Evolutionary conservation across 2,329 filamentous ascomycete genomes (phyloP).

Genomic region (Fusarium protoensiforme): DNA sequence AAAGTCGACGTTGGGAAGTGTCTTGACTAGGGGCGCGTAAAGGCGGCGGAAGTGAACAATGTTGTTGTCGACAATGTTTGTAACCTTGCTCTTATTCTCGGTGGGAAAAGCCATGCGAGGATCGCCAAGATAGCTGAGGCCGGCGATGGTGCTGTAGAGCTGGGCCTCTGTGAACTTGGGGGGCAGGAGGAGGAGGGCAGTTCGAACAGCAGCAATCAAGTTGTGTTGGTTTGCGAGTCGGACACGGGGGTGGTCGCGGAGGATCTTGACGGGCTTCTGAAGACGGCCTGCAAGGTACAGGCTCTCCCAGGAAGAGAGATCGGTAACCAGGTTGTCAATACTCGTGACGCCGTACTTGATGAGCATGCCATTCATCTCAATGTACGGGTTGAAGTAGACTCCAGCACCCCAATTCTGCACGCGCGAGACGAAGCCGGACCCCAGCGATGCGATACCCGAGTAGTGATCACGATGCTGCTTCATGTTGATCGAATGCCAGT

Average conservation of each 20-base stretch:
- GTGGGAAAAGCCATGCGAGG: conserved; percentile 93
- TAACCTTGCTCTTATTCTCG: conserved; percentile 91
- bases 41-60: conserved; percentile 90
- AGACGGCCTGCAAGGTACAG: conserved; percentile 95
- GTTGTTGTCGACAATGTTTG: conserved; percentile 94
- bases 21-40: conserved; percentile 89
- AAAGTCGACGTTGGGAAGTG: conserved; percentile 88
- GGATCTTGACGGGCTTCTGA: conserved; percentile 97
- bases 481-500: conserved; percentile 96
- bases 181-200: conserved; percentile 87
- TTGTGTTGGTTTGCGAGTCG: conserved; percentile 97
- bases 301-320: conserved; percentile 92
- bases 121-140: conserved; percentile 93
- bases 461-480: conserved; percentile 92
- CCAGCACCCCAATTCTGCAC: conserved; percentile 95
- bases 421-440: conserved; percentile 84
- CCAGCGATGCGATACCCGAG: conserved; percentile 83
- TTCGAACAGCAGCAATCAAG: conserved; percentile 88
- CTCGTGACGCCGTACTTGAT: conserved; percentile 99
- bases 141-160: conserved; percentile 90
- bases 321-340: conserved; percentile 85
- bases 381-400: conserved; percentile 97
- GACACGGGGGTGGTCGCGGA: conserved; percentile 91
- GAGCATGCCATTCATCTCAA: conserved; percentile 92
- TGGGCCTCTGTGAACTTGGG: conserved; percentile 86